A percentile compares a stretch with the other conserved stretches of the same genome.
These are phyloP conservation scores for Tubosaeta brunneosetosa DNA, from an alignment of 768 basidiomycete genomes.

Conservation along the genomic window DNA sequence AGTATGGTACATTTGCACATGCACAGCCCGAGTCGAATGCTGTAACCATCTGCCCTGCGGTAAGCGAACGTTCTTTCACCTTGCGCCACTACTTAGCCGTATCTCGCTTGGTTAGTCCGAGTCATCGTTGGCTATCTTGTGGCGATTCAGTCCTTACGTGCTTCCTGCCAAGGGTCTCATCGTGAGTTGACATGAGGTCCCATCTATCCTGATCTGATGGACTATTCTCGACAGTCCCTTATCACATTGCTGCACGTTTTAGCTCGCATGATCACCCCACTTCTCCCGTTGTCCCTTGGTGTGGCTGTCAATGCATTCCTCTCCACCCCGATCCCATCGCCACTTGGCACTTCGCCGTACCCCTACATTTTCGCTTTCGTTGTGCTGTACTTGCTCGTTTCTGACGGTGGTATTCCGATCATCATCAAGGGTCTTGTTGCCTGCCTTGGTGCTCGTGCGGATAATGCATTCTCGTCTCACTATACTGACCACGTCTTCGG, in stretches of 20 bases:
- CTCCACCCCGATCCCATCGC: constrained; percentile 18
- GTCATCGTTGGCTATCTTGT: constrained; percentile 15
- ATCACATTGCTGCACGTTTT: constrained; percentile 69
- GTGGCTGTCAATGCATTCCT: constrained; percentile 26
- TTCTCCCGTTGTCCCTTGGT: constrained; percentile 68
- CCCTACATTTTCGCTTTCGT: constrained; percentile 65
- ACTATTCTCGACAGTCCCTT: constrained; percentile 39
- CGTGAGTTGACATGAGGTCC: constrained; percentile 9
- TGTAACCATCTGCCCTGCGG: constrained; percentile 1
- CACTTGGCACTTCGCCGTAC: constrained; percentile 52
- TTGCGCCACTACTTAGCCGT: background rate
- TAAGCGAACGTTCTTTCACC: constrained; percentile 1
- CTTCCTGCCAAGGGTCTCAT: constrained; percentile 20
- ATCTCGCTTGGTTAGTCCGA: background rate
- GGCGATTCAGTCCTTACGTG: constrained; percentile 18
- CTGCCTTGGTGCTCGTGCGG: constrained; percentile 86
- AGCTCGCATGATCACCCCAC: constrained; percentile 71
- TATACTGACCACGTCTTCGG: constrained; percentile 86
- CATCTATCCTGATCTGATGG: constrained; percentile 1
- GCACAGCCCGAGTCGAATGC: constrained; percentile 8
- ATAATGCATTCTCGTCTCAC: constrained; percentile 52
- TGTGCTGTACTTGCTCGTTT: constrained; percentile 66
- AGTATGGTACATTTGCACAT: constrained; percentile 70
- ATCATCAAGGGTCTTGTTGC: constrained; percentile 73
- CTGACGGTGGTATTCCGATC: constrained; percentile 69